phyloP scores from a whole-genome alignment of 306 rosid genomes.

The Quercus engelmannii region DNA sequence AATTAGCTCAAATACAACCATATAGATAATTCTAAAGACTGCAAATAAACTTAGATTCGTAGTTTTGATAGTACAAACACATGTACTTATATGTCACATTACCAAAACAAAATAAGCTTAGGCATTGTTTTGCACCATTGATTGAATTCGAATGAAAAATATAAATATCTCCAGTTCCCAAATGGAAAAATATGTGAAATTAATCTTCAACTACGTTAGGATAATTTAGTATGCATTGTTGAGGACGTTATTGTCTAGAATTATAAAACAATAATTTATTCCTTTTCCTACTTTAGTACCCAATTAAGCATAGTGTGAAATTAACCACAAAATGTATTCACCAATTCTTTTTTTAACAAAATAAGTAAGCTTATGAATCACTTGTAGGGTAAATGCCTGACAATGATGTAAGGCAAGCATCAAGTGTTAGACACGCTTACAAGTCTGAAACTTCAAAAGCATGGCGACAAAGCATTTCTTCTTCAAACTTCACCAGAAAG shows the following conservation, averaged over 20 bases:
- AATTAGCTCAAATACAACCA: not conserved
- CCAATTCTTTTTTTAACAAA: not conserved
- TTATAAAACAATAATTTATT: not conserved
- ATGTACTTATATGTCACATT: not conserved
- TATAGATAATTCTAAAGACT: not conserved
- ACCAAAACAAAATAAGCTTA: not conserved
- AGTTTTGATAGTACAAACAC: not conserved
- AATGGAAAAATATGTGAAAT: not conserved
- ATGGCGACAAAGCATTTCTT: not conserved
- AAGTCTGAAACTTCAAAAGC: not conserved
- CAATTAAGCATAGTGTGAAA: not conserved
- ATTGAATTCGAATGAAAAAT: not conserved
- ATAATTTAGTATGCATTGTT: not conserved
- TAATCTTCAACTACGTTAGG: not conserved
- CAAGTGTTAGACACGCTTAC: not conserved
- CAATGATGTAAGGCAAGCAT: not conserved
- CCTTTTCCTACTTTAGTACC: not conserved
- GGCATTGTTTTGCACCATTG: not conserved
- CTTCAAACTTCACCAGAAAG: constrained; percentile 2
- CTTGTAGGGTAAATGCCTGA: not conserved
- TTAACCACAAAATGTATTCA: not conserved
- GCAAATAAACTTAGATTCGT: not conserved
- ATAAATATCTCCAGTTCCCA: not conserved
- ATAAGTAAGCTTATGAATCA: not conserved
- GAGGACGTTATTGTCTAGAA: not conserved